phyloP scores from a whole-genome alignment of 2,329 filamentous ascomycete species.

The Phoma sp. region DNA sequence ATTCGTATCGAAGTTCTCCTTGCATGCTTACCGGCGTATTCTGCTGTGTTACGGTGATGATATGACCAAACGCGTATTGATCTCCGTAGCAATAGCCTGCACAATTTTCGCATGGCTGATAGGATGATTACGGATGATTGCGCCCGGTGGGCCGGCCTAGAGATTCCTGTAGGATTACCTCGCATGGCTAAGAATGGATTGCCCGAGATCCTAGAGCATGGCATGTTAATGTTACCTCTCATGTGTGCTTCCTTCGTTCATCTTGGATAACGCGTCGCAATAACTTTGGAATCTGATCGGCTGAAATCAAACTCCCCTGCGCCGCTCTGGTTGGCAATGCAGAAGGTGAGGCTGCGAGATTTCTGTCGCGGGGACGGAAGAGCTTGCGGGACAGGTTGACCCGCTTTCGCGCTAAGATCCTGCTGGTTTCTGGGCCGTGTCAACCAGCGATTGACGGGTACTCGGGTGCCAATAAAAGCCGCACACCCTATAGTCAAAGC shows the following conservation, averaged over 20 bases:
- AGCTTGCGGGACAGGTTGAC: conserved; percentile 1
- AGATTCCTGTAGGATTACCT: conserved; percentile 5
- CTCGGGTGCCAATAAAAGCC: too few relatives aligned
- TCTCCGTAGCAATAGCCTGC: not conserved
- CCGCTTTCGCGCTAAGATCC: conserved; percentile 4
- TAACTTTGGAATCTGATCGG: conserved; percentile 1
- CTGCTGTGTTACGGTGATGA: conserved; percentile 3
- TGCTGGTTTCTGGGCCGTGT: conserved; percentile 3
- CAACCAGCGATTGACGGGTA: conserved; percentile 4
- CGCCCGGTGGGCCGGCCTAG: conserved; percentile 2
- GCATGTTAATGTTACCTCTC: conserved; percentile 1
- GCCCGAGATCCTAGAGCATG: conserved; percentile 1
- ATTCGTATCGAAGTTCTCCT: not conserved
- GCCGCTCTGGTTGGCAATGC: conserved; percentile 3
- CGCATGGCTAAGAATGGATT: conserved; percentile 1
- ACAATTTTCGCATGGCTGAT: not conserved
- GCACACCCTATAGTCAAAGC: not conserved
- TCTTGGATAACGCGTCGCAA: conserved; percentile 2
- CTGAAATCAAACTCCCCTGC: conserved; percentile 1
- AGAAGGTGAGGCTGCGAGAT: conserved; percentile 2
- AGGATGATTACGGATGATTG: conserved; percentile 1
- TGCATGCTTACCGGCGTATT: conserved; percentile 2
- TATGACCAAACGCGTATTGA: conserved; percentile 3
- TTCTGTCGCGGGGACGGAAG: conserved; percentile 1
- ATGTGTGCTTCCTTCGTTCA: conserved; percentile 3